A percentile compares a stretch with the other conserved stretches of the same genome.
phyloP scores from a whole-genome alignment of 2,329 filamentous ascomycete species.

The Penicillium fuscoglaucum region DNA sequence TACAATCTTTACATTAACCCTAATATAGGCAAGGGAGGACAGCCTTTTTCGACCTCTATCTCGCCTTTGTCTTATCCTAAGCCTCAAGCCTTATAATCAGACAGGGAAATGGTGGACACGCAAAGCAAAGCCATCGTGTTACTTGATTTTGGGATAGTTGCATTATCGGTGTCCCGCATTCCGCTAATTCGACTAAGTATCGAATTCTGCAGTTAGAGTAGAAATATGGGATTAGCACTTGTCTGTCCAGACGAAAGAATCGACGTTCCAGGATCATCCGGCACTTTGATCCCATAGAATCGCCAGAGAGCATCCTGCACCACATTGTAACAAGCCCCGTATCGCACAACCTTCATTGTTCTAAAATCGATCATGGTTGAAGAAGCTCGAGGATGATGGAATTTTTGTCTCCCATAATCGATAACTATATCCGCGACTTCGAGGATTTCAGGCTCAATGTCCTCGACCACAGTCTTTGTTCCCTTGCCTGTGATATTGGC shows the following conservation, averaged over 20 bases:
- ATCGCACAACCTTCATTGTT: conserved; percentile 26
- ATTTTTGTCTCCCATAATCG: conserved; percentile 34
- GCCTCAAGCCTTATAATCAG: no score
- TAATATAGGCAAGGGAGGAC: no score
- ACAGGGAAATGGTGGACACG: neutral
- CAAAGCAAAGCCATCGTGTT: neutral
- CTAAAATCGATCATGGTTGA: conserved; percentile 35
- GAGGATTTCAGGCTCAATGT: conserved; percentile 33
- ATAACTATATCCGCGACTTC: conserved; percentile 33
- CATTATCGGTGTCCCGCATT: neutral
- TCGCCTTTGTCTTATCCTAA: neutral
- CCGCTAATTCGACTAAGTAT: no score
- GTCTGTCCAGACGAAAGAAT: conserved; percentile 11
- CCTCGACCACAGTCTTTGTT: conserved; percentile 29
- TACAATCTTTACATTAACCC: neutral
- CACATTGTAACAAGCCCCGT: conserved; percentile 34
- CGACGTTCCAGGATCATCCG: conserved; percentile 22
- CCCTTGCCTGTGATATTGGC: conserved; percentile 36
- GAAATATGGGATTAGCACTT: no score
- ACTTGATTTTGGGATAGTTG: no score
- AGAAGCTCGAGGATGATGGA: conserved; percentile 24
- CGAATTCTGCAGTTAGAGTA: neutral
- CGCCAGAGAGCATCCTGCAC: conserved; percentile 27
- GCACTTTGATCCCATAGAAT: conserved; percentile 21
- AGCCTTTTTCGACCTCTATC: no score